These are phyloP conservation scores for Zygosaccharomyces pseudobailii DNA, from an alignment of 1,139 yeast genomes.

Conservation along the genomic window DNA sequence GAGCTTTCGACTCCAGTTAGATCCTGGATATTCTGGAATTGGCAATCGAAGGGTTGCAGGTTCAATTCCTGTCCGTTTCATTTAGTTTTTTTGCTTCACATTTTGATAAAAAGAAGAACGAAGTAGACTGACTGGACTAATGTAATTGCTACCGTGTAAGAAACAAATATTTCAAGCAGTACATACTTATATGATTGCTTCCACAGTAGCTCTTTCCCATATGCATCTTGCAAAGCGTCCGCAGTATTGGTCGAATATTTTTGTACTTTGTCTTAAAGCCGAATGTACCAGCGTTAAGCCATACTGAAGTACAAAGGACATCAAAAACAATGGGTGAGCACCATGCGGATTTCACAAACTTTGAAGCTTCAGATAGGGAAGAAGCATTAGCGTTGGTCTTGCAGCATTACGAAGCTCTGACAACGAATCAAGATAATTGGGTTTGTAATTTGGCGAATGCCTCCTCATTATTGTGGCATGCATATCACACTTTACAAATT, in stretches of 20 bases:
- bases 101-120: no score
- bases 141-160: no score
- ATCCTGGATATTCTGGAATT: conserved; percentile 25
- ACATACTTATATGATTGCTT: no score
- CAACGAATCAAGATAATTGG: conserved; percentile 68
- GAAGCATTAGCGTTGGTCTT: conserved; percentile 60
- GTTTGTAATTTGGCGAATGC: conserved; percentile 85
- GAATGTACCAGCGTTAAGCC: not conserved
- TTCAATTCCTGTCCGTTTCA: conserved; percentile 72
- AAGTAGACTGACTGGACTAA: no score
- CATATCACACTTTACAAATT: conserved; percentile 56
- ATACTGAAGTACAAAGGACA: not conserved
- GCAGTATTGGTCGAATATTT: no score
- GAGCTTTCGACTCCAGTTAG: conserved; percentile 81
- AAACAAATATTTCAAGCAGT: no score
- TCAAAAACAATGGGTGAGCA: conserved; percentile 23
- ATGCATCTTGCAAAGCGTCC: no score
- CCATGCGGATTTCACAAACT: conserved; percentile 67
- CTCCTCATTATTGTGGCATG: conserved; percentile 83
- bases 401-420: conserved; percentile 60
- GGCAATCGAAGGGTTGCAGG: conserved; percentile 69
- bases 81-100: no score
- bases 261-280: not conserved
- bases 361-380: conserved; percentile 40
- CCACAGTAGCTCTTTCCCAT: no score